A percentile compares a stretch with the other conserved stretches of the same genome.
phyloP scores from a whole-genome alignment of 1,139 yeast genomes.

The Yamadazyma membranifaciens region DNA sequence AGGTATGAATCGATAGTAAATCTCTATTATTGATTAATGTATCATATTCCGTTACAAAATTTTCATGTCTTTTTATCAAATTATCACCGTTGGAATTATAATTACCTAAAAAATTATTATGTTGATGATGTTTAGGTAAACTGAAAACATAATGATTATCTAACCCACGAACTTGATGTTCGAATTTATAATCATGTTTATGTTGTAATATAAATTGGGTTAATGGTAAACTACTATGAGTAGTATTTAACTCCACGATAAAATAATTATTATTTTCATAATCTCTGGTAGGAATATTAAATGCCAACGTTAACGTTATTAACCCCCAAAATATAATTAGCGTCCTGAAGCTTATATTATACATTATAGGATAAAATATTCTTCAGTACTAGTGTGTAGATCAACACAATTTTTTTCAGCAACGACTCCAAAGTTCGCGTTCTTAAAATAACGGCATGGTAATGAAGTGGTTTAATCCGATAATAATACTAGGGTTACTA shows the following conservation, averaged over 20 bases:
- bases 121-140: slow-evolving; percentile 34
- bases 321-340: background rate
- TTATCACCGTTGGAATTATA: slow-evolving; percentile 28
- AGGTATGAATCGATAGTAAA: slow-evolving; percentile 47
- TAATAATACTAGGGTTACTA: background rate
- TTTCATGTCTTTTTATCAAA: slow-evolving; percentile 27
- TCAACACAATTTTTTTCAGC: slow-evolving; percentile 1
- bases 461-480: background rate
- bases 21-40: slow-evolving; percentile 23
- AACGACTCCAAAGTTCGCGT: background rate
- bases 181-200: slow-evolving; percentile 41
- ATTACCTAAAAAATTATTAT: slow-evolving; percentile 37
- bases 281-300: slow-evolving; percentile 32
- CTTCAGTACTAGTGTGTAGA: background rate
- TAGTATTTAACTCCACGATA: slow-evolving; percentile 52
- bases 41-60: slow-evolving; percentile 27
- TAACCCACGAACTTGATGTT: slow-evolving; percentile 58
- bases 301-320: slow-evolving; percentile 2
- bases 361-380: background rate
- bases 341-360: slow-evolving; percentile 1
- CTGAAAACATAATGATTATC: slow-evolving; percentile 66
- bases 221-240: slow-evolving; percentile 25
- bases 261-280: slow-evolving; percentile 49
- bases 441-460: background rate
- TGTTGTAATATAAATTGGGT: slow-evolving; percentile 31